Percentiles rank a stretch among this genome's conserved stretches.
Evolutionary conservation across 495 filamentous ascomycete species (phyloP).

Genomic region (Penicillium waksmanii): DNA sequence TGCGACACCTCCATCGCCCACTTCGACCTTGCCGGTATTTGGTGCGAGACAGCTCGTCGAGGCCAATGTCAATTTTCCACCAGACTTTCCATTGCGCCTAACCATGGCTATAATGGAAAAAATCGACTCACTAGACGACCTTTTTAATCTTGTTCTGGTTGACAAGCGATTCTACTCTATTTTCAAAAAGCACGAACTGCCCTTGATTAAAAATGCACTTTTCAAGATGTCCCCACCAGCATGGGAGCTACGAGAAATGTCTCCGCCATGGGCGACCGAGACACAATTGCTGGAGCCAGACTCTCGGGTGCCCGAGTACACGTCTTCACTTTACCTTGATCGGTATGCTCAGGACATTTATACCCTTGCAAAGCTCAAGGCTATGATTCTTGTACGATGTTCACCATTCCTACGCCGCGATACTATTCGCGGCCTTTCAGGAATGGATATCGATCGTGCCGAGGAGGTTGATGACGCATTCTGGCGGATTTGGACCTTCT

Average conservation of each 20-base stretch:
- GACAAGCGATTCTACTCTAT: constrained; percentile 63
- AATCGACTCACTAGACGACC: constrained; percentile 57
- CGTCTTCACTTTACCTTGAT: constrained; percentile 57
- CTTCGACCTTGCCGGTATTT: constrained; percentile 15
- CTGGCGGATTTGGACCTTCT: constrained; percentile 74
- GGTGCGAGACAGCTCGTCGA: constrained; percentile 1
- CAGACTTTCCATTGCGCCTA: constrained; percentile 49
- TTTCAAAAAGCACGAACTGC: constrained; percentile 63
- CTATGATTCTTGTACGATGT: constrained; percentile 62
- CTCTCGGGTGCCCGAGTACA: constrained; percentile 59
- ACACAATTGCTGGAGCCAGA: constrained; percentile 48
- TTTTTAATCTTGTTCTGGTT: constrained; percentile 59
- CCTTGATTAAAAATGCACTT: constrained; percentile 57
- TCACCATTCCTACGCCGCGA: constrained; percentile 60
- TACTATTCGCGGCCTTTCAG: constrained; percentile 59
- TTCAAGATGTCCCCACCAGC: constrained; percentile 63
- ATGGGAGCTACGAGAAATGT: constrained; percentile 69
- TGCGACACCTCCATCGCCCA: constrained; percentile 35
- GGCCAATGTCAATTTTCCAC: constrained; percentile 35
- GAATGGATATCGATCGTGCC: constrained; percentile 50
- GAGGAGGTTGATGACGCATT: constrained; percentile 66
- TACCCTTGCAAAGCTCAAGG: constrained; percentile 62
- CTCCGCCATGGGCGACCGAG: constrained; percentile 55
- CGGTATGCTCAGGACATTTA: constrained; percentile 61
- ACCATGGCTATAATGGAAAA: constrained; percentile 55